A percentile compares a stretch with the other conserved stretches of the same genome.
These are phyloP conservation scores for Coemansia guatemalensis DNA, from an alignment of 192 early-diverging fungal species.

Conservation along the genomic window DNA sequence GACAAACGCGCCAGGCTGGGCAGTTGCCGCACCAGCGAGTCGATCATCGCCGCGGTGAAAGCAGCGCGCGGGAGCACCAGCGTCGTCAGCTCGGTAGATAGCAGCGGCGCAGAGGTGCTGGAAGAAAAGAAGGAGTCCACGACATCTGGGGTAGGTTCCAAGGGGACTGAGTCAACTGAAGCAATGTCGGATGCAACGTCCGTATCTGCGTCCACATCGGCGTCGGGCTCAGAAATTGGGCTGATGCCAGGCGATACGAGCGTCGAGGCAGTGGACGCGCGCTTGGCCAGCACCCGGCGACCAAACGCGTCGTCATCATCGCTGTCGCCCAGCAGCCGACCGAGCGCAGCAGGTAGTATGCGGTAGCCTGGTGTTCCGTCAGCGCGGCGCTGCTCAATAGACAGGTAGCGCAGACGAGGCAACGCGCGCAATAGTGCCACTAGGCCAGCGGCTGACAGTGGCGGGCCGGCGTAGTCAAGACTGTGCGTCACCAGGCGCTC, in stretches of 20 bases:
- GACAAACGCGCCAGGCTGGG: conserved; percentile 30
- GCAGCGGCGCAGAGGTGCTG: neutral
- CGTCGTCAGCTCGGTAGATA: conserved; percentile 23
- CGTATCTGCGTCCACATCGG: conserved; percentile 17
- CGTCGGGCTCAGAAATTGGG: neutral
- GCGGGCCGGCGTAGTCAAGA: conserved; percentile 50
- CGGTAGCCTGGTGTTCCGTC: conserved; percentile 47
- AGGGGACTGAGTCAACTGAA: neutral
- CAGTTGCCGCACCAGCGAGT: conserved; percentile 32
- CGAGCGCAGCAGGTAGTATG: conserved; percentile 29
- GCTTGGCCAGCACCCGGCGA: conserved; percentile 13
- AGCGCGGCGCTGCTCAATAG: conserved; percentile 43
- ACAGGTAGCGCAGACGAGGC: conserved; percentile 36
- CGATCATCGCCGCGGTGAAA: conserved; percentile 36
- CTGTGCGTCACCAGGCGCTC: conserved; percentile 40
- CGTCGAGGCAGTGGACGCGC: conserved; percentile 17
- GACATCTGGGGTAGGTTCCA: neutral
- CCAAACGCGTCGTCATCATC: conserved; percentile 23
- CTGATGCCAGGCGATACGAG: neutral
- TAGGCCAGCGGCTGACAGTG: conserved; percentile 36
- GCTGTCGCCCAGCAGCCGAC: conserved; percentile 30
- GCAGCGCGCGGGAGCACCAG: conserved; percentile 37
- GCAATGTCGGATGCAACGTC: conserved; percentile 5
- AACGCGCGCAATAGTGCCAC: conserved; percentile 27
- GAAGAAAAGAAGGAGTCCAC: neutral